Percentiles rank a stretch among this genome's conserved stretches.
These are phyloP conservation scores for Penicillium samsonianum DNA, from an alignment of 495 filamentous ascomycete genomes.

Conservation along the genomic window DNA sequence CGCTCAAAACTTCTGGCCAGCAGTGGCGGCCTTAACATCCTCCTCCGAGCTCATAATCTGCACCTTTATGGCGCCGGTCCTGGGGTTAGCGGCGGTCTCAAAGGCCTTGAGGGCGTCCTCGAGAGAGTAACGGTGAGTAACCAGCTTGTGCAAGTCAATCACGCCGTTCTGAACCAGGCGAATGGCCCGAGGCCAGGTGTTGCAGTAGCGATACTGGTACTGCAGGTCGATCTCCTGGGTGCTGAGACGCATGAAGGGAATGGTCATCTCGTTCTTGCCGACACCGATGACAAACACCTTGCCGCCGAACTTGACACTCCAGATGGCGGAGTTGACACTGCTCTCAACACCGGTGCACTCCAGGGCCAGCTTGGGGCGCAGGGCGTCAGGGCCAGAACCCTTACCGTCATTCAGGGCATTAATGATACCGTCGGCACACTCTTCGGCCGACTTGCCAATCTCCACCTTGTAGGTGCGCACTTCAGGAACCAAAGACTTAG, in stretches of 20 bases:
- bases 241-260: conserved; percentile 89
- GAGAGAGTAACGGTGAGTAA: conserved; percentile 81
- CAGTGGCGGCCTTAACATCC: conserved; percentile 46
- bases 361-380: conserved; percentile 74
- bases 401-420: conserved; percentile 47
- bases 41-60: conserved; percentile 66
- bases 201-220: conserved; percentile 94
- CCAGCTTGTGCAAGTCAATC: conserved; percentile 74
- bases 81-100: conserved; percentile 80
- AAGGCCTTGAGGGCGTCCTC: conserved; percentile 91
- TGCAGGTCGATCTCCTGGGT: conserved; percentile 90
- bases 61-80: conserved; percentile 93
- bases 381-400: conserved; percentile 58
- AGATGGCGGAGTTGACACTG: conserved; percentile 80
- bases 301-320: conserved; percentile 86
- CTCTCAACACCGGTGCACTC: conserved; percentile 96
- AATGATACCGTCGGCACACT: conserved; percentile 67
- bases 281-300: conserved; percentile 94
- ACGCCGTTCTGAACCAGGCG: conserved; percentile 80
- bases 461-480: conserved; percentile 79
- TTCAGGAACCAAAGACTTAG: conserved; percentile 71
- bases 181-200: conserved; percentile 94
- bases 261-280: conserved; percentile 89
- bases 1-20: conserved; percentile 36
- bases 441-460: conserved; percentile 62